phyloP scores from a whole-genome alignment of 2,329 filamentous ascomycete species.

The Ophiosphaerella korrae region DNA sequence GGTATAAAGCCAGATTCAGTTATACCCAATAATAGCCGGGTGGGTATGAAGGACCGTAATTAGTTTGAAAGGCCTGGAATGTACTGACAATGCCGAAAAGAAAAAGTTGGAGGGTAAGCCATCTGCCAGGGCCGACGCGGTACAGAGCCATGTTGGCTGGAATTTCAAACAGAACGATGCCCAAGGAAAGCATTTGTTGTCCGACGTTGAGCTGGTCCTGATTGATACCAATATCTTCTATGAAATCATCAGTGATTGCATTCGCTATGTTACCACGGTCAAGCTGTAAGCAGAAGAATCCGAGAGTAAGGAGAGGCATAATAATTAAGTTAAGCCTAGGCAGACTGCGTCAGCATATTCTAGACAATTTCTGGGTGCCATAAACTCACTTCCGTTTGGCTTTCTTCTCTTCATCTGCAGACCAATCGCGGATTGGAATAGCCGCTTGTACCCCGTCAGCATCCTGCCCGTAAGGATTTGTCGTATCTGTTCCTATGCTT shows the following conservation, averaged over 20 bases:
- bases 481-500: too few species aligned
- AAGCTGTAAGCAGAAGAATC: conserved; percentile 46
- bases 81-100: conserved; percentile 55
- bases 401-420: too few species aligned
- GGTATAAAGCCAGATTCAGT: conserved; percentile 60
- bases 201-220: conserved; percentile 37
- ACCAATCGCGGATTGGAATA: too few species aligned
- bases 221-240: conserved; percentile 28
- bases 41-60: conserved; percentile 47
- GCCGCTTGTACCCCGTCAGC: too few species aligned
- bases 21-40: conserved; percentile 47
- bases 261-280: conserved; percentile 50
- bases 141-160: conserved; percentile 49
- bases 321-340: background rate
- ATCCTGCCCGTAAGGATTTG: too few species aligned
- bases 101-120: conserved; percentile 49
- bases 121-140: conserved; percentile 43
- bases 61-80: conserved; percentile 69
- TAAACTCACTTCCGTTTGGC: too few species aligned
- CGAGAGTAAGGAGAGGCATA: conserved; percentile 33
- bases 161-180: conserved; percentile 67
- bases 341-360: too few species aligned
- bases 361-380: too few species aligned
- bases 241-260: conserved; percentile 34
- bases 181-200: conserved; percentile 69